phyloP scores from a whole-genome alignment of 495 filamentous ascomycete species.

The Usnea hakonensis region DNA sequence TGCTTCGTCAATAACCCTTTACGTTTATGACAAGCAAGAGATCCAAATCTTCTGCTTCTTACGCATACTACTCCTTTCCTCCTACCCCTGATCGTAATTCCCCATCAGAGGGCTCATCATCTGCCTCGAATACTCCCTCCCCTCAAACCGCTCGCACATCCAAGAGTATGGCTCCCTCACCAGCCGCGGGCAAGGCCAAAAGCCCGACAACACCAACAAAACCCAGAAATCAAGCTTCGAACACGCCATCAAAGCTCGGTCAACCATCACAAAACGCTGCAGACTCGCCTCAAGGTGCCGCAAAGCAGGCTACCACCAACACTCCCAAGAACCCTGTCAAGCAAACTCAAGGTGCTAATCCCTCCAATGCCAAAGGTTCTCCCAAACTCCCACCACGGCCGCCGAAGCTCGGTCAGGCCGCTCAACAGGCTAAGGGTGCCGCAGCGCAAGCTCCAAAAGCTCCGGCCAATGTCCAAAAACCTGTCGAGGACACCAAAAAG shows the following conservation, averaged over 20 bases:
- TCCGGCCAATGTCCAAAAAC: constrained; percentile 19
- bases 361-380: constrained; percentile 23
- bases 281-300: constrained; percentile 15
- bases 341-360: constrained; percentile 19
- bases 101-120: constrained; percentile 26
- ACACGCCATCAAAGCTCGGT: constrained; percentile 35
- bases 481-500: constrained; percentile 16
- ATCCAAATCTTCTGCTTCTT: constrained; percentile 32
- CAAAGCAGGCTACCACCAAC: constrained; percentile 23
- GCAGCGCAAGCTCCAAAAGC: constrained; percentile 17
- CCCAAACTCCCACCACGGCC: constrained; percentile 31
- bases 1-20: constrained; percentile 3
- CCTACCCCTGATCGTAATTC: constrained; percentile 40
- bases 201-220: constrained; percentile 45
- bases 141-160: constrained; percentile 28
- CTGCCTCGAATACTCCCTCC: constrained; percentile 26
- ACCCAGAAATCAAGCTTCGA: constrained; percentile 39
- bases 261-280: constrained; percentile 25
- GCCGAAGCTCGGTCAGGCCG: constrained; percentile 23
- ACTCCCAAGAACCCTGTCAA: constrained; percentile 26
- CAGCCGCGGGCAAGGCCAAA: constrained; percentile 40
- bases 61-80: constrained; percentile 46
- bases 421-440: constrained; percentile 16
- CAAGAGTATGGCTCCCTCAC: constrained; percentile 38
- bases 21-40: constrained; percentile 39